Evolutionary conservation across 306 rosid species (phyloP).

Genomic region (Lotus japonicus): DNA sequence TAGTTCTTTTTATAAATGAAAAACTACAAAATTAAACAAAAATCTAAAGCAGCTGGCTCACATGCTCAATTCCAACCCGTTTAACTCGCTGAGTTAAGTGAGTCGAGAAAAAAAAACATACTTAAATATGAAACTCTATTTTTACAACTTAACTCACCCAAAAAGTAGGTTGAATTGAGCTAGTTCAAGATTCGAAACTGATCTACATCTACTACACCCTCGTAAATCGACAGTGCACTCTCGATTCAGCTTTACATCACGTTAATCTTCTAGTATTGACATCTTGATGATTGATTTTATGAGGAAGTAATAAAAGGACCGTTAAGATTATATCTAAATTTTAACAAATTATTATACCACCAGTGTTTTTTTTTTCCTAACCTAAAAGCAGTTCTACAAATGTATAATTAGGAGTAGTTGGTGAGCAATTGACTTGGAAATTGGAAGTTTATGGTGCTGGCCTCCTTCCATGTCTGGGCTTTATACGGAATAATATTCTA

Average conservation of each 20-base stretch:
- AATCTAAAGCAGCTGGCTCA: too few relatives aligned
- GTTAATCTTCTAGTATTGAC: background rate
- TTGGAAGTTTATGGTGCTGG: slow-evolving; percentile 21
- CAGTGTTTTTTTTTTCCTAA: background rate
- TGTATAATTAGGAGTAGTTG: slow-evolving; percentile 39
- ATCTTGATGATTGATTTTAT: background rate
- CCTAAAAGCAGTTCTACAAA: background rate
- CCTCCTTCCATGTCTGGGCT: slow-evolving; percentile 15
- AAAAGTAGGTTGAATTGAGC: too few relatives aligned
- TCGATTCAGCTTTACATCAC: slow-evolving; percentile 1
- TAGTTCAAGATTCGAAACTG: too few relatives aligned
- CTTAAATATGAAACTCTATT: too few relatives aligned
- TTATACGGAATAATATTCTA: slow-evolving; percentile 33
- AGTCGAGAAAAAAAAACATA: too few relatives aligned
- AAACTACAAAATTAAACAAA: too few relatives aligned
- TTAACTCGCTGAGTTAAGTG: too few relatives aligned
- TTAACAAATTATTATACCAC: background rate
- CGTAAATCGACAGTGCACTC: too few relatives aligned
- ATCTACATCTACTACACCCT: too few relatives aligned
- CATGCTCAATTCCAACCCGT: too few relatives aligned
- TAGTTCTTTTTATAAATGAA: too few relatives aligned
- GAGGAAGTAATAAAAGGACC: background rate
- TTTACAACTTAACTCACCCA: too few relatives aligned
- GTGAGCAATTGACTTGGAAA: slow-evolving; percentile 42
- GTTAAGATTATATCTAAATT: background rate